These are phyloP conservation scores for Leptosphaerulina australis DNA, from an alignment of 2,329 filamentous ascomycete species.

Conservation along the genomic window DNA sequence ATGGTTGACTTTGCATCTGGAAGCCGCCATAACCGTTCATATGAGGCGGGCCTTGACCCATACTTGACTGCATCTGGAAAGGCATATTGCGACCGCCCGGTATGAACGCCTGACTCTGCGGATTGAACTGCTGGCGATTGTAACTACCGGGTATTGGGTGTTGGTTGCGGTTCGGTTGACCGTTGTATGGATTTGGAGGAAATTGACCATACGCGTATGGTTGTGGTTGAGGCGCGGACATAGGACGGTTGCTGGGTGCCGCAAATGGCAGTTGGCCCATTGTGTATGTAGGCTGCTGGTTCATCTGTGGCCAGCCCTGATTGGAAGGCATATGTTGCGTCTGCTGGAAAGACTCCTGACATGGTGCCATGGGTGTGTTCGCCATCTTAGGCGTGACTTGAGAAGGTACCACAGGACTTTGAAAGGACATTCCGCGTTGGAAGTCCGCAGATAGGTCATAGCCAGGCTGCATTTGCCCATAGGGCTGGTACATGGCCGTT, in stretches of 20 bases:
- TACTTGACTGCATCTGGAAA: slow-evolving; percentile 42
- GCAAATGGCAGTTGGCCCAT: slow-evolving; percentile 35
- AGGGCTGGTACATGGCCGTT: slow-evolving; percentile 37
- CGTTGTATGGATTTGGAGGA: slow-evolving; percentile 64
- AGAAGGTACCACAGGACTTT: slow-evolving; percentile 42
- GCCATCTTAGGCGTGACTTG: slow-evolving; percentile 49
- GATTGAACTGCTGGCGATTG: slow-evolving; percentile 87
- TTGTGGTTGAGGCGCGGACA: slow-evolving; percentile 46
- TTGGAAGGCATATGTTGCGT: slow-evolving; percentile 38
- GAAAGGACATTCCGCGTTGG: slow-evolving; percentile 55
- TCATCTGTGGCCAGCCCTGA: slow-evolving; percentile 42
- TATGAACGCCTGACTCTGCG: slow-evolving; percentile 90
- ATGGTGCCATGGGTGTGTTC: slow-evolving; percentile 42
- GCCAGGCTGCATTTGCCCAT: slow-evolving; percentile 40
- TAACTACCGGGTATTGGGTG: slow-evolving; percentile 86
- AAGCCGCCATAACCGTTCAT: slow-evolving; percentile 41
- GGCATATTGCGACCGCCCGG: slow-evolving; percentile 60
- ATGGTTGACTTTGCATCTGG: slow-evolving; percentile 26
- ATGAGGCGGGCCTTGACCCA: slow-evolving; percentile 39
- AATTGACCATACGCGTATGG: slow-evolving; percentile 79
- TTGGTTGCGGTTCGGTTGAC: slow-evolving; percentile 71
- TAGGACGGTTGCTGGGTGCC: slow-evolving; percentile 39
- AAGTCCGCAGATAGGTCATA: slow-evolving; percentile 56
- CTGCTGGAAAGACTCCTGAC: slow-evolving; percentile 42
- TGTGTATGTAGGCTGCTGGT: slow-evolving; percentile 38